Evolutionary conservation across 371 early-diverging fungal genomes (phyloP), one percentile per base, ranked within the genome.

Genomic region (Syncephalastrum monosporum): DNA sequence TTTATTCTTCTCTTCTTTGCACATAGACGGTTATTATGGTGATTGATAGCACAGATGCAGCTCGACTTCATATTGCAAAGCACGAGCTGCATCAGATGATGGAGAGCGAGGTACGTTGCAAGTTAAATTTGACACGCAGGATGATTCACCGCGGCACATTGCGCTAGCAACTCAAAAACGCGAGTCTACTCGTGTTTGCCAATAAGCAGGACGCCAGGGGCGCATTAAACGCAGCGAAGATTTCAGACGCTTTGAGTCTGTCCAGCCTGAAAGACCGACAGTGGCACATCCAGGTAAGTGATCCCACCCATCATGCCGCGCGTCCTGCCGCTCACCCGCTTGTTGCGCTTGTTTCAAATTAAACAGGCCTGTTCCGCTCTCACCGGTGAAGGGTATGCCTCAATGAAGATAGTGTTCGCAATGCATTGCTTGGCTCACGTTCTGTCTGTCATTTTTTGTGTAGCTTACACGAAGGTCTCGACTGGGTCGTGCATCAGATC

Each of bases 201-300:
- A 87, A 89, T 71, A 88, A 90, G 51, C 88, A 88, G 61, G 90
- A 90, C 60, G 78, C 84, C 8, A 83, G 83, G 49, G 86, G 84
- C 2, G 82, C 87, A 48, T 58, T 89, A 55, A 73, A 75, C 12
- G 87, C 89, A 38, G 83, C 86, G 13, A 74, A 87, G 63, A 83
- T 89, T 16, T 86, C 89, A 2, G 86, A 89, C n/a, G 79, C 82
- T 12, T 61, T 89, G 54, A 77, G 77, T 7, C 65, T 89, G 46
- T 76, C 84, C 8, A 79, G 76, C 49, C 59, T 89, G 29, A 82
- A 85, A 56, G 89, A 89, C 68, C 72, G 84, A 48, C 85, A 86
- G 59, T 89, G 89, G 88, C 87, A 87, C 64, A 88, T 89, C 49
- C 88, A 89, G 68, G 87, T 81, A 67, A 59, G 64, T 21, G 0